A percentile compares a stretch with the other conserved stretches of the same genome.
Evolutionary conservation across 768 basidiomycete species (phyloP).

Genomic region (Tricholoma flavovirens): DNA sequence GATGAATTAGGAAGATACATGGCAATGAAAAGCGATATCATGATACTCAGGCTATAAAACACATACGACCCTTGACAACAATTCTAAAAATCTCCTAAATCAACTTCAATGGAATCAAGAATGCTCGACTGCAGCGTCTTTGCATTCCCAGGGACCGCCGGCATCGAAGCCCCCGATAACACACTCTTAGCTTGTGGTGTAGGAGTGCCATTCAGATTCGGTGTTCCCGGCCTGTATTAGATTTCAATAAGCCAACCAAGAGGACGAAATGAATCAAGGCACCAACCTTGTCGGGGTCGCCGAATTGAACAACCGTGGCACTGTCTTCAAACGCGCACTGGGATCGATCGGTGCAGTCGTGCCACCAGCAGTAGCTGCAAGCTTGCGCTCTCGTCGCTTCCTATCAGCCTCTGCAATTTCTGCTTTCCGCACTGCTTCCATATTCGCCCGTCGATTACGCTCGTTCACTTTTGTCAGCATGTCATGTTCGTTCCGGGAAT

Average conservation of each 20-base stretch:
- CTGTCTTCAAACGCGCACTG: constrained; percentile 62
- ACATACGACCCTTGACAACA: neutral
- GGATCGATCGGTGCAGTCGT: constrained; percentile 47
- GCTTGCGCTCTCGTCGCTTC: constrained; percentile 62
- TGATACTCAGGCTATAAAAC: no score
- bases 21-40: neutral
- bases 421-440: constrained; percentile 73
- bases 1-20: neutral
- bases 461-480: constrained; percentile 80
- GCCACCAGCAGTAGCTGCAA: constrained; percentile 34
- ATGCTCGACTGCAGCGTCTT: constrained; percentile 52
- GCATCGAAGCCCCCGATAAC: constrained; percentile 13
- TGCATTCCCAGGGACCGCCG: constrained; percentile 19
- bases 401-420: constrained; percentile 67
- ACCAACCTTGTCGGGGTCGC: constrained; percentile 58
- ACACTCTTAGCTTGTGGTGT: constrained; percentile 23
- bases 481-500: constrained; percentile 30
- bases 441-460: constrained; percentile 80
- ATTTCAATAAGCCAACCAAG: neutral
- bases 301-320: constrained; percentile 51
- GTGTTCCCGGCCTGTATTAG: constrained; percentile 42
- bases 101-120: constrained; percentile 66
- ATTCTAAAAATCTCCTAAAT: constrained; percentile 70
- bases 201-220: constrained; percentile 36
- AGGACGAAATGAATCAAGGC: constrained; percentile 2